phyloP scores from a whole-genome alignment of 345 rosid species.

The Camelina hispida region DNA sequence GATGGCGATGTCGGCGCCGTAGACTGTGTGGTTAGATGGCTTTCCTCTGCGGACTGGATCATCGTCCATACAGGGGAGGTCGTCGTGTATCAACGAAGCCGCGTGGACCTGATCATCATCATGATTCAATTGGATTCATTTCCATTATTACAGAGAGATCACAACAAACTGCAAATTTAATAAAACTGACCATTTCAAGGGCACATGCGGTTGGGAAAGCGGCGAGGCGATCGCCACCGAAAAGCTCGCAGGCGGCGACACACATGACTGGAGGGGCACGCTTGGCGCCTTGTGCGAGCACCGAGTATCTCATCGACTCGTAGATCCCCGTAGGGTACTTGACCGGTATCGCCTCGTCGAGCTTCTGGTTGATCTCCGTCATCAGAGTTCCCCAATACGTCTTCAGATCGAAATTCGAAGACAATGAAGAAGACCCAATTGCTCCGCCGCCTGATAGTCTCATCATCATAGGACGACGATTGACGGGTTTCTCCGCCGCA shows the following conservation, averaged over 20 bases:
- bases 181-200: slow-evolving; percentile 77
- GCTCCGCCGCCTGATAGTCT: slow-evolving; percentile 19
- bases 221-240: slow-evolving; percentile 78
- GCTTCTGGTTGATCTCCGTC: slow-evolving; percentile 69
- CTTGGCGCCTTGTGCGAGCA: slow-evolving; percentile 79
- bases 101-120: slow-evolving; percentile 64
- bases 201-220: slow-evolving; percentile 98
- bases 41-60: slow-evolving; percentile 82
- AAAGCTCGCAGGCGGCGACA: slow-evolving; percentile 84
- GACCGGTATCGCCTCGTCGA: slow-evolving; percentile 75
- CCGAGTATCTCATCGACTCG: slow-evolving; percentile 96
- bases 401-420: slow-evolving; percentile 70
- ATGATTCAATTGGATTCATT: slow-evolving; percentile 47
- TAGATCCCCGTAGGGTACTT: slow-evolving; percentile 74
- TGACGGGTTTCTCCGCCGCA: slow-evolving; percentile 34
- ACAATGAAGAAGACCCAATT: slow-evolving; percentile 50
- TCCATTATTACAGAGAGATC: neutral
- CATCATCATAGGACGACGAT: neutral
- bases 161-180: neutral
- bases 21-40: slow-evolving; percentile 83
- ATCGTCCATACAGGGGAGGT: slow-evolving; percentile 97
- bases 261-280: slow-evolving; percentile 98
- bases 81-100: slow-evolving; percentile 92
- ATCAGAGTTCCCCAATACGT: slow-evolving; percentile 77
- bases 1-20: slow-evolving; percentile 83